A percentile compares a stretch with the other conserved stretches of the same genome.
Conservation (phyloP, 371 early-diverging fungal species). For the Circinella umbellata region DNA sequence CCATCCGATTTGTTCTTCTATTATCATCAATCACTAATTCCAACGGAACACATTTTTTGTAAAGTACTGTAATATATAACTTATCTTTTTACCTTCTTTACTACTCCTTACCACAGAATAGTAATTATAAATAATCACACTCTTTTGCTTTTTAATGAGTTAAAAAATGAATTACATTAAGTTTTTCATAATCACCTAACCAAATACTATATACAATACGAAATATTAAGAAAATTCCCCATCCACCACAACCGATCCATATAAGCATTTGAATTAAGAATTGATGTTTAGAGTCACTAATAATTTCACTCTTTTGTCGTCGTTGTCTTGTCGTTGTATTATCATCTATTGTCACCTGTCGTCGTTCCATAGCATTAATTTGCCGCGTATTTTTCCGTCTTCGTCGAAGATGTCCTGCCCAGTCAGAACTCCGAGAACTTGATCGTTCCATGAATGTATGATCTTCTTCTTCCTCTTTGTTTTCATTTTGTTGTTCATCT, state of each 20-base stretch:
- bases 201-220: slow-evolving; percentile 8
- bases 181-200: slow-evolving; percentile 11
- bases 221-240: slow-evolving; percentile 6
- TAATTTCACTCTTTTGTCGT: background rate
- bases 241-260: slow-evolving; percentile 15
- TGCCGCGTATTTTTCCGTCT: slow-evolving; percentile 2
- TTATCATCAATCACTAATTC: too few relatives aligned
- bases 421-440: slow-evolving; percentile 7
- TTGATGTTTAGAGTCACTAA: background rate
- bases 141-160: background rate
- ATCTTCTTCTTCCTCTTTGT: background rate
- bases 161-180: slow-evolving; percentile 10
- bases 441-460: background rate
- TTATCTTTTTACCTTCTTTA: too few relatives aligned
- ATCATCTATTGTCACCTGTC: background rate
- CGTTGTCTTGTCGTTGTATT: background rate
- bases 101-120: too few relatives aligned
- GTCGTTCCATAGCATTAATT: background rate
- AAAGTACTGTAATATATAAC: too few relatives aligned
- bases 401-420: slow-evolving; percentile 1
- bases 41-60: too few relatives aligned
- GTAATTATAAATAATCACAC: background rate
- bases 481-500: background rate
- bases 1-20: too few relatives aligned
- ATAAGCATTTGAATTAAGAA: background rate